A percentile compares a stretch with the other conserved stretches of the same genome.
phyloP scores from a whole-genome alignment of 371 early-diverging fungal species.

The Nematocida parisii region DNA sequence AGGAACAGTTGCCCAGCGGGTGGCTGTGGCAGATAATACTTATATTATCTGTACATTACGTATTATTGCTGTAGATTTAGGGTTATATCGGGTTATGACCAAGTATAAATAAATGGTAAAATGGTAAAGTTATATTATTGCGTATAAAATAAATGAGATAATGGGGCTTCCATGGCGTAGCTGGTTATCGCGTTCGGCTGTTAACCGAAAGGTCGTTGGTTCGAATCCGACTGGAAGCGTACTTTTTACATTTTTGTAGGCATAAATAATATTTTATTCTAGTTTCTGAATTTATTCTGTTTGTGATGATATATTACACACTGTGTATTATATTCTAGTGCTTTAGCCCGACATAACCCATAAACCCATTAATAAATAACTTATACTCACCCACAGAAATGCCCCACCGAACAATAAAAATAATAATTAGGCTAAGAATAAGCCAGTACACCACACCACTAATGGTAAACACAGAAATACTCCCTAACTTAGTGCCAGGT shows the following conservation, averaged over 20 bases:
- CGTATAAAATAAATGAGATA: neutral
- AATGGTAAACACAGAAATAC: no score
- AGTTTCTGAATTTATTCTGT: neutral
- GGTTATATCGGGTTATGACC: neutral
- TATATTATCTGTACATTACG: neutral
- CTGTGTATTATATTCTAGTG: no score
- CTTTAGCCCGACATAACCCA: no score
- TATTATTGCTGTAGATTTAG: neutral
- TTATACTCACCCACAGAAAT: no score
- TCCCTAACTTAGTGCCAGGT: no score
- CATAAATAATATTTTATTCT: no score
- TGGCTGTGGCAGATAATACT: neutral
- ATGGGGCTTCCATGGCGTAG: constrained; percentile 73
- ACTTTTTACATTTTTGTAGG: constrained; percentile 53
- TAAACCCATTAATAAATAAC: no score
- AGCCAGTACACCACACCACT: no score
- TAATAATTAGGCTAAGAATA: no score
- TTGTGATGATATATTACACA: no score
- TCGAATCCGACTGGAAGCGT: constrained; percentile 74
- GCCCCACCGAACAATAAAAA: no score
- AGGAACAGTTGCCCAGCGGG: neutral
- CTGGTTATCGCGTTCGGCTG: constrained; percentile 76
- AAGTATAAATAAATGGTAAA: neutral
- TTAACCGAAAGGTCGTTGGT: constrained; percentile 76
- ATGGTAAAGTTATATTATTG: neutral